phyloP scores from a whole-genome alignment of 2,329 filamentous ascomycete genomes.

The Penicillium corylophilum region DNA sequence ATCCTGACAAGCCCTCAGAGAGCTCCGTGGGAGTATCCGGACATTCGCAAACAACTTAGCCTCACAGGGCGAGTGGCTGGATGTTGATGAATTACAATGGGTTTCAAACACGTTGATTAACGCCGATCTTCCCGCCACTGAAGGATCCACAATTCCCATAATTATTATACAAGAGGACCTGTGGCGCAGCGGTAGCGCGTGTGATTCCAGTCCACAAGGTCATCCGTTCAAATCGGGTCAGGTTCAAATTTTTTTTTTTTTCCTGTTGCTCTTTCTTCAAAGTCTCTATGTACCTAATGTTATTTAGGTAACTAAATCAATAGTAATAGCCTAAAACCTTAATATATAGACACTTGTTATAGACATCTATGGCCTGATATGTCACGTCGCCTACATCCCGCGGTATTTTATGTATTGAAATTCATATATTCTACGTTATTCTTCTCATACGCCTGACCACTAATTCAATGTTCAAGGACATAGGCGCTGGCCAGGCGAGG shows the following conservation, averaged over 20 bases:
- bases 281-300: too few species aligned
- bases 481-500: too few species aligned
- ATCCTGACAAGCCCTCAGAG: constrained; percentile 44
- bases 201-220: constrained; percentile 6
- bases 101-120: constrained; percentile 52
- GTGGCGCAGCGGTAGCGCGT: constrained; percentile 6
- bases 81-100: constrained; percentile 41
- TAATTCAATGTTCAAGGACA: too few species aligned
- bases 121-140: constrained; percentile 52
- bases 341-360: too few species aligned
- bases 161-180: constrained; percentile 48
- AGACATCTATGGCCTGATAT: too few species aligned
- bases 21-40: constrained; percentile 42
- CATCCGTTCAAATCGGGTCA: constrained; percentile 2
- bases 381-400: too few species aligned
- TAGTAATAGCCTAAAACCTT: too few species aligned
- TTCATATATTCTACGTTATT: too few species aligned
- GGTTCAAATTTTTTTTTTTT: not conserved
- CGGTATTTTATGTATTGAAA: too few species aligned
- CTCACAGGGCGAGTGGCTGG: constrained; percentile 40
- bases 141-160: constrained; percentile 52
- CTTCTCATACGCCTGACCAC: too few species aligned
- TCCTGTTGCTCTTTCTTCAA: not conserved
- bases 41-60: constrained; percentile 35
- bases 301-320: too few species aligned